A percentile compares a stretch with the other conserved stretches of the same genome.
Evolutionary conservation across 805 yeast genomes (phyloP).

Genomic region (Barnettozyma botsteinii): DNA sequence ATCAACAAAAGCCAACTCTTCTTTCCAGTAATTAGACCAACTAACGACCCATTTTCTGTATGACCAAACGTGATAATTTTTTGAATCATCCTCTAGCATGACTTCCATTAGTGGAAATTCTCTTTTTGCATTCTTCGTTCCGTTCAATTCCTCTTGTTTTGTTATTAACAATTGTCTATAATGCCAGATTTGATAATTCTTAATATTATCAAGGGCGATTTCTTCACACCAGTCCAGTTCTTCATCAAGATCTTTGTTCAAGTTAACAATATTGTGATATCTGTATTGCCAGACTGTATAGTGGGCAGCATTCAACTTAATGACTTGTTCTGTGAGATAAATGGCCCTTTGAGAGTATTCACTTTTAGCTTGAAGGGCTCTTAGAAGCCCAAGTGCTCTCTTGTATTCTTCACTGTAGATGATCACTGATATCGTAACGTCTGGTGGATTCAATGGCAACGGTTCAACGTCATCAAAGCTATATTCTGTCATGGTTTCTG

Average conservation of each 20-base stretch:
- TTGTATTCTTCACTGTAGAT: constrained; percentile 70
- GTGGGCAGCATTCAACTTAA: constrained; percentile 76
- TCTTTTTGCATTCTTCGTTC: constrained; percentile 36
- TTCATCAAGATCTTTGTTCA: constrained; percentile 33
- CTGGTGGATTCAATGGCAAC: constrained; percentile 36
- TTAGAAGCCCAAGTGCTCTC: constrained; percentile 50
- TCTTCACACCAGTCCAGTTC: constrained; percentile 80
- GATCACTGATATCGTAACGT: constrained; percentile 52
- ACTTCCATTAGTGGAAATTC: constrained; percentile 62
- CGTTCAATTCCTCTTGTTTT: constrained; percentile 14
- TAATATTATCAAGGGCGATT: constrained; percentile 69
- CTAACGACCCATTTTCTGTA: constrained; percentile 79
- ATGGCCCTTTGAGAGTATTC: constrained; percentile 73
- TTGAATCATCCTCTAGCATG: constrained; percentile 74
- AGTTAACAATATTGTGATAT: constrained; percentile 40
- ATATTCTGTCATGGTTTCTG: constrained; percentile 19
- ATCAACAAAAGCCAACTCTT: constrained; percentile 50
- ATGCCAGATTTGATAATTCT: constrained; percentile 97
- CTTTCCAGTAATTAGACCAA: constrained; percentile 42
- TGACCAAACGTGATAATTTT: constrained; percentile 97
- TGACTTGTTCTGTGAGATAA: constrained; percentile 55
- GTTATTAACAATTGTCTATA: constrained; percentile 68
- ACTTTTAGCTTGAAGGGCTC: constrained; percentile 50
- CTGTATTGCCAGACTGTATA: constrained; percentile 86
- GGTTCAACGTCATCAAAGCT: constrained; percentile 41